A percentile compares a stretch with the other conserved stretches of the same genome.
phyloP scores from a whole-genome alignment of 1,139 yeast genomes.

The Blastobotrys petasosporus region DNA sequence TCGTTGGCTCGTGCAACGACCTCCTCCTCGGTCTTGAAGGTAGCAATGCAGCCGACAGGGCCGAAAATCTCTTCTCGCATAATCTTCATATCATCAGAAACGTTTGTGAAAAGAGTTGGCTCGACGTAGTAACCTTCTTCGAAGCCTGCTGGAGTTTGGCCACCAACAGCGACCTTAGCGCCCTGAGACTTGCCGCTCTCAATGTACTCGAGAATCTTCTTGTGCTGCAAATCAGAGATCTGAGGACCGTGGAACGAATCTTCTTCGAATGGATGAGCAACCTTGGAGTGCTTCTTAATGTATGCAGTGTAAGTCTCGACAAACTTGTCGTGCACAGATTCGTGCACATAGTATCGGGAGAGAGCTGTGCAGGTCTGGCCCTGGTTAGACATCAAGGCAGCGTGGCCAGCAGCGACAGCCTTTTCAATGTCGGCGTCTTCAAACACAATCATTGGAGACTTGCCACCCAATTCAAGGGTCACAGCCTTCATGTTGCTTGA shows the following conservation, averaged over 20 bases:
- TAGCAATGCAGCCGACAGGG: conserved; percentile 72
- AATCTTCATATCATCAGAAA: conserved; percentile 54
- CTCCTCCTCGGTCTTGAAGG: conserved; percentile 64
- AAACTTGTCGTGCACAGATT: conserved; percentile 62
- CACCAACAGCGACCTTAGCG: conserved; percentile 71
- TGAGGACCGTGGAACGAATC: conserved; percentile 80
- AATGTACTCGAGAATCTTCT: conserved; percentile 68
- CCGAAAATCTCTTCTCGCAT: conserved; percentile 76
- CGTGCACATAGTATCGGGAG: conserved; percentile 73
- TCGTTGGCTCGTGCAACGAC: conserved; percentile 66
- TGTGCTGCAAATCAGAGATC: conserved; percentile 67
- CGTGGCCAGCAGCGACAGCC: conserved; percentile 52
- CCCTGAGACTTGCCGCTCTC: conserved; percentile 71
- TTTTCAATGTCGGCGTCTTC: conserved; percentile 60
- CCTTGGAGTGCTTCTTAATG: conserved; percentile 51
- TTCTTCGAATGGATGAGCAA: conserved; percentile 72
- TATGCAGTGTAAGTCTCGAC: conserved; percentile 49
- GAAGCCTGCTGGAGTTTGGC: conserved; percentile 77
- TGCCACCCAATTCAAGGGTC: conserved; percentile 79
- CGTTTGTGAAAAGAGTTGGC: conserved; percentile 68
- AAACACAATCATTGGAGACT: conserved; percentile 73
- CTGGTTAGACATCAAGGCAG: conserved; percentile 66
- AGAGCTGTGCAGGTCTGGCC: conserved; percentile 89
- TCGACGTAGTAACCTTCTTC: conserved; percentile 58
- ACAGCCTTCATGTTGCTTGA: conserved; percentile 72